A percentile compares a stretch with the other conserved stretches of the same genome.
These are phyloP conservation scores for Lentithecium fluviatile DNA, from an alignment of 495 filamentous ascomycete genomes.

Conservation along the genomic window DNA sequence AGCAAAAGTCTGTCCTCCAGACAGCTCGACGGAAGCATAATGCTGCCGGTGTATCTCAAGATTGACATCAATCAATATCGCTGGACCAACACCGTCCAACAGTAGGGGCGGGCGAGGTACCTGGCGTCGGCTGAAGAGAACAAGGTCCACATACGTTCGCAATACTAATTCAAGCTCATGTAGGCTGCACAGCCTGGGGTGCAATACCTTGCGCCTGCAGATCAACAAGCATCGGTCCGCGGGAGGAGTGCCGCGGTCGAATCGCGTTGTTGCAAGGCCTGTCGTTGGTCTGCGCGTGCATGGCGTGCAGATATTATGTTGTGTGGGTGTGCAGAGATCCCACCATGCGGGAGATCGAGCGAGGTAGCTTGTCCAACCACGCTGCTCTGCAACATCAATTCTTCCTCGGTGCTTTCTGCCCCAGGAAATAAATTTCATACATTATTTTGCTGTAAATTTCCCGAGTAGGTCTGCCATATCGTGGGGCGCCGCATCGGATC, in stretches of 20 bases:
- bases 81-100: constrained; percentile 14
- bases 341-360: not conserved
- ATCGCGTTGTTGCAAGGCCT: not conserved
- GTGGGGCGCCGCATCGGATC: not conserved
- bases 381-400: not conserved
- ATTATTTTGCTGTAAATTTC: not conserved
- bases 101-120: constrained; percentile 19
- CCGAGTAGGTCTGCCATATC: not conserved
- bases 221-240: constrained; percentile 18
- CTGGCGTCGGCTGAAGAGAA: constrained; percentile 29
- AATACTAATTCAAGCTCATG: constrained; percentile 31
- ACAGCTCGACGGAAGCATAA: constrained; percentile 12
- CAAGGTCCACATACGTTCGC: constrained; percentile 15
- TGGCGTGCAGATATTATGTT: constrained; percentile 11
- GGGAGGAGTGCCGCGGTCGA: constrained; percentile 20
- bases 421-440: not conserved
- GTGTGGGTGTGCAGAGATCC: not conserved
- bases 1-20: constrained; percentile 15
- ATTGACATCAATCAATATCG: constrained; percentile 29
- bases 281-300: constrained; percentile 8
- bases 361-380: not conserved
- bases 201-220: constrained; percentile 25
- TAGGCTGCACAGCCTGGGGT: constrained; percentile 21
- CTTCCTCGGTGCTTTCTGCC: not conserved
- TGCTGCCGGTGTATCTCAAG: constrained; percentile 18